These are phyloP conservation scores for Phytophthora brassicae DNA, from an alignment of 352 stramenopile genomes.

Conservation along the genomic window DNA sequence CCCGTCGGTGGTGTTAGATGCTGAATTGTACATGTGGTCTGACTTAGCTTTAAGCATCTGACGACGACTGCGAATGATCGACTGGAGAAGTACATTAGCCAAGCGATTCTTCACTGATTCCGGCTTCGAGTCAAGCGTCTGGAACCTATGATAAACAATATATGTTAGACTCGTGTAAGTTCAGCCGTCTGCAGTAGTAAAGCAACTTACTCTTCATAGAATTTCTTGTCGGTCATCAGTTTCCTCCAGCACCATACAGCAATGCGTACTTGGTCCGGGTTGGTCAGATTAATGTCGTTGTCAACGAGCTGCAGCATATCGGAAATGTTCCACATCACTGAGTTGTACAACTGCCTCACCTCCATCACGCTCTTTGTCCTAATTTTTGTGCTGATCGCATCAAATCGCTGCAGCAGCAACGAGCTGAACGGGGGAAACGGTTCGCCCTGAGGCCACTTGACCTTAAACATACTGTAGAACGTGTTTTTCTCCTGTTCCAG, in stretches of 20 bases:
- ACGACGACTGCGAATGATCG: constrained; percentile 68
- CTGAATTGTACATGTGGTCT: constrained; percentile 17
- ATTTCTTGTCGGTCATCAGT: constrained; percentile 42
- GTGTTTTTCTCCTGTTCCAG: constrained; percentile 59
- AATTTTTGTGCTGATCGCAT: constrained; percentile 63
- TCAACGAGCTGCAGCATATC: constrained; percentile 42
- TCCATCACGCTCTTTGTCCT: constrained; percentile 64
- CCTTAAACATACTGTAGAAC: constrained; percentile 73
- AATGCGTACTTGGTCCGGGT: constrained; percentile 72
- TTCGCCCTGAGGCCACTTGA: constrained; percentile 53
- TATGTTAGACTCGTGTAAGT: constrained; percentile 13
- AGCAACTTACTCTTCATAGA: constrained; percentile 41
- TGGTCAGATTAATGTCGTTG: constrained; percentile 66
- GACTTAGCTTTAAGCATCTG: constrained; percentile 78
- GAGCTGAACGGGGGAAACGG: constrained; percentile 34
- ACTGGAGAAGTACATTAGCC: constrained; percentile 53
- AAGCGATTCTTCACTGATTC: constrained; percentile 36
- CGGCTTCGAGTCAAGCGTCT: constrained; percentile 33
- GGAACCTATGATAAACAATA: constrained; percentile 33
- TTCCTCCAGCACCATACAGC: constrained; percentile 77
- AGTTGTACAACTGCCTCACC: constrained; percentile 60
- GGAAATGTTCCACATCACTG: constrained; percentile 49
- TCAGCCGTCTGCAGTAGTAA: neutral
- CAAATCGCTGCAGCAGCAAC: constrained; percentile 57
- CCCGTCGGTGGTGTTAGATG: constrained; percentile 8